A percentile compares a stretch with the other conserved stretches of the same genome.
Conservation (phyloP, 2,329 filamentous ascomycete species). For the Dissoconium aciculare region DNA sequence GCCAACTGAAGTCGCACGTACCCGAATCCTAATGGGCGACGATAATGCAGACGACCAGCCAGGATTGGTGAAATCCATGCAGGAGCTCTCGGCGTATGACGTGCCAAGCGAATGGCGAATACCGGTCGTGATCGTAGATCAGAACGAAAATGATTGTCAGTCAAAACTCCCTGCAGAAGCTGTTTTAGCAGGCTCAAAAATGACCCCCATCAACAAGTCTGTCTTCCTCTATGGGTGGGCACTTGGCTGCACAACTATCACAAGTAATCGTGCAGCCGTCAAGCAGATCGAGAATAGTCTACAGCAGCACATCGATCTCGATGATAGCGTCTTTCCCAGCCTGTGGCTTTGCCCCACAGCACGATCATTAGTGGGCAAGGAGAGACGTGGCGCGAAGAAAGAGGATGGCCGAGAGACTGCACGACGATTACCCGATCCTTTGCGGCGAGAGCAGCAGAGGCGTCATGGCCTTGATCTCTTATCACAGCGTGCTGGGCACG, state of each 20-base stretch:
- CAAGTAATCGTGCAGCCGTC: conserved; percentile 52
- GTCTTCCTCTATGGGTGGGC: conserved; percentile 63
- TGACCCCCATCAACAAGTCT: conserved; percentile 51
- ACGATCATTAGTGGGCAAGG: conserved; percentile 52
- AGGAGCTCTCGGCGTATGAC: conserved; percentile 38
- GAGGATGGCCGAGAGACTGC: conserved; percentile 8
- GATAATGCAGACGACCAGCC: conserved; percentile 21
- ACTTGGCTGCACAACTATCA: conserved; percentile 48
- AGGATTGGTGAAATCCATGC: conserved; percentile 20
- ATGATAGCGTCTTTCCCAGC: conserved; percentile 40
- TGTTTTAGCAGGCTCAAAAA: conserved; percentile 29
- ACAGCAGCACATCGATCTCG: conserved; percentile 37
- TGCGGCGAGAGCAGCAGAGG: conserved; percentile 18
- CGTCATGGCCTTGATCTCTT: conserved; percentile 21
- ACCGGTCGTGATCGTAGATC: conserved; percentile 43
- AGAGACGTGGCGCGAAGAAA: conserved; percentile 30
- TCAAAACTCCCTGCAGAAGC: conserved; percentile 34
- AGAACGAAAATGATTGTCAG: conserved; percentile 25
- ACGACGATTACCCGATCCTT: conserved; percentile 18
- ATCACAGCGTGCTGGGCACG: conserved; percentile 12
- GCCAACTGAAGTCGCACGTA: conserved; percentile 43
- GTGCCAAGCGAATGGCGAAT: conserved; percentile 42
- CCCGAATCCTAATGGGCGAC: conserved; percentile 42
- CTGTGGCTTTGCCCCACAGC: conserved; percentile 52
- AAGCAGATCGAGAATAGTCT: conserved; percentile 48